Conservation (phyloP, 2,329 filamentous ascomycete genomes). For the Coccinonectria pachysandricola region DNA sequence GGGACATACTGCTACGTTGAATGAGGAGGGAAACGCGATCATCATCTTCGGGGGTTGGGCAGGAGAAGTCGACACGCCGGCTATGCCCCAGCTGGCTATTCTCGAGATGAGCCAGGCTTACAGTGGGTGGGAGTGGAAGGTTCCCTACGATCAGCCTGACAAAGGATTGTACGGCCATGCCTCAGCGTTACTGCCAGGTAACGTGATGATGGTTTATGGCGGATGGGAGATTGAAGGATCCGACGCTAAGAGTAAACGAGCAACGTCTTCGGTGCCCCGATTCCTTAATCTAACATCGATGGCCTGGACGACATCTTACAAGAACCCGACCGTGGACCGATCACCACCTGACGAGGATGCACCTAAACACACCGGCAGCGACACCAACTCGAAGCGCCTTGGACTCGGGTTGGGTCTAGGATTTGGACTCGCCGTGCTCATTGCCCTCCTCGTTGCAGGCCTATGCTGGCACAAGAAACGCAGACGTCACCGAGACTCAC, state of each 20-base stretch:
- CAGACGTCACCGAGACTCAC: slow-evolving; percentile 25
- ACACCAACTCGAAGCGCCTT: slow-evolving; percentile 28
- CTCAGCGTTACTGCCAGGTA: slow-evolving; percentile 52
- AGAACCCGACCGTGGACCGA: slow-evolving; percentile 28
- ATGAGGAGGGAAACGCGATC: slow-evolving; percentile 65
- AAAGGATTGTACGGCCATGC: slow-evolving; percentile 53
- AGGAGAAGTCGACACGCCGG: slow-evolving; percentile 64
- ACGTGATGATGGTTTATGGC: slow-evolving; percentile 58
- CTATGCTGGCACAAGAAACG: slow-evolving; percentile 40
- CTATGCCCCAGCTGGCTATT: slow-evolving; percentile 70
- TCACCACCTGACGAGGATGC: slow-evolving; percentile 8
- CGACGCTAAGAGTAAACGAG: slow-evolving; percentile 24
- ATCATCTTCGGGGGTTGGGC: slow-evolving; percentile 89
- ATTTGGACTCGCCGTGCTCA: slow-evolving; percentile 37
- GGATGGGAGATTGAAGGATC: slow-evolving; percentile 41
- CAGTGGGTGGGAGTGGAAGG: slow-evolving; percentile 62
- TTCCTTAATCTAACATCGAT: slow-evolving; percentile 51
- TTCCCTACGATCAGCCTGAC: slow-evolving; percentile 43
- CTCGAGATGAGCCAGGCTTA: slow-evolving; percentile 67
- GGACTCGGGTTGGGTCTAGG: slow-evolving; percentile 58
- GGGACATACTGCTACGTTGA: slow-evolving; percentile 77
- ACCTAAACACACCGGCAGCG: slow-evolving; percentile 11
- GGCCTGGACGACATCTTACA: slow-evolving; percentile 41
- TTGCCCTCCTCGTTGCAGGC: slow-evolving; percentile 35
- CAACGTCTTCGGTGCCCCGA: slow-evolving; percentile 21